Percentiles rank a stretch among this genome's conserved stretches.
Conservation (phyloP, 495 filamentous ascomycete species). For the Bryoglossum gracile region DNA sequence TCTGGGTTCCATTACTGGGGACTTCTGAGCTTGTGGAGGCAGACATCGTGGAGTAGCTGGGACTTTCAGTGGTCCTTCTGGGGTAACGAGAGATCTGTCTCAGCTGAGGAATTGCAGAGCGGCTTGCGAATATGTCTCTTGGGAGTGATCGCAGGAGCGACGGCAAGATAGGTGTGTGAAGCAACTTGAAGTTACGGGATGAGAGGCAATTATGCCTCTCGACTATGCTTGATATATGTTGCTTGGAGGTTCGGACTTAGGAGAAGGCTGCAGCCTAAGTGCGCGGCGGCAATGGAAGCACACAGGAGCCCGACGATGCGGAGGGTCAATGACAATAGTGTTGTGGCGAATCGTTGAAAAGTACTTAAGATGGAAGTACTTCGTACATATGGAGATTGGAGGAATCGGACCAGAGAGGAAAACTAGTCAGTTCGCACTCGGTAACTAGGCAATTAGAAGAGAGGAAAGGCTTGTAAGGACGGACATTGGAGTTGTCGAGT, state of each 20-base stretch:
- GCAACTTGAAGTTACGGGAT: slow-evolving; percentile 18
- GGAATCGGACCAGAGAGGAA: too few relatives aligned
- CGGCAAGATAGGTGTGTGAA: slow-evolving; percentile 14
- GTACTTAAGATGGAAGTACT: too few relatives aligned
- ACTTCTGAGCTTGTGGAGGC: slow-evolving; percentile 26
- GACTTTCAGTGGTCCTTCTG: slow-evolving; percentile 7
- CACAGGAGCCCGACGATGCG: background rate
- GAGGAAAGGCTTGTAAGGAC: too few relatives aligned
- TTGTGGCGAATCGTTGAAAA: slow-evolving; percentile 4
- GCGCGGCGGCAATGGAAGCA: background rate
- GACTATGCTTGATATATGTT: background rate
- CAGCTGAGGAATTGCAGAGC: slow-evolving; percentile 17
- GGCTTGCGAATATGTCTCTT: slow-evolving; percentile 13
- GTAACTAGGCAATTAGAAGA: too few relatives aligned
- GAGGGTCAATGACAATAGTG: slow-evolving; percentile 13
- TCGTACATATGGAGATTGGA: too few relatives aligned
- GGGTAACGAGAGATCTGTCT: slow-evolving; percentile 11
- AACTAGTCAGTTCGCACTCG: too few relatives aligned
- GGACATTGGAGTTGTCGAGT: too few relatives aligned
- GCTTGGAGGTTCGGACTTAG: slow-evolving; percentile 13
- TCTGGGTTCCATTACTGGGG: slow-evolving; percentile 35
- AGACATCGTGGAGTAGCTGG: slow-evolving; percentile 29
- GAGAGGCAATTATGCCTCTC: slow-evolving; percentile 22
- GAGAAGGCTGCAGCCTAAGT: slow-evolving; percentile 5
- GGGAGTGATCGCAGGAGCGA: slow-evolving; percentile 26